A percentile compares a stretch with the other conserved stretches of the same genome.
Evolutionary conservation across 2,329 filamentous ascomycete genomes (phyloP).

Genomic region (Tolypocladium inflatum): DNA sequence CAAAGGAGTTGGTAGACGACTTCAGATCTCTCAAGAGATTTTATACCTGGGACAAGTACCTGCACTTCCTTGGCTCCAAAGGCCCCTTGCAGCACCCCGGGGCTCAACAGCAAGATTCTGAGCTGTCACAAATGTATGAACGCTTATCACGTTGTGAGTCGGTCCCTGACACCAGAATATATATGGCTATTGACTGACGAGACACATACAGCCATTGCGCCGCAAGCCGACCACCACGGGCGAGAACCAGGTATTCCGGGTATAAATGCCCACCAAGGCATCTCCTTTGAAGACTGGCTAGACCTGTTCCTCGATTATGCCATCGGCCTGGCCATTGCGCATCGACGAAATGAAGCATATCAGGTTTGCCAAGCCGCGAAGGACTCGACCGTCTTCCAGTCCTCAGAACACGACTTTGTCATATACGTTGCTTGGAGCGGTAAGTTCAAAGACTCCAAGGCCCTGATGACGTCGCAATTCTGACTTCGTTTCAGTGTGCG

Average conservation of each 20-base stretch:
- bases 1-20: constrained; percentile 50
- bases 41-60: constrained; percentile 57
- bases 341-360: constrained; percentile 65
- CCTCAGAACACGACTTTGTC: constrained; percentile 56
- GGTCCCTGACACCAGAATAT: not conserved
- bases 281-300: constrained; percentile 77
- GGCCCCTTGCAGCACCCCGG: constrained; percentile 10
- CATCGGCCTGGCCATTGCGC: constrained; percentile 59
- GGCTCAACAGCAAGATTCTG: constrained; percentile 24
- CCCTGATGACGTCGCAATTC: not conserved
- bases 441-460: constrained; percentile 27
- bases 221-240: constrained; percentile 4
- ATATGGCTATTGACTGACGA: constrained; percentile 4
- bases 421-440: constrained; percentile 71
- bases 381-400: constrained; percentile 75
- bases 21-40: constrained; percentile 55
- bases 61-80: constrained; percentile 41
- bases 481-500: constrained; percentile 52
- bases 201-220: constrained; percentile 6
- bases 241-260: not conserved
- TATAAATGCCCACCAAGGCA: constrained; percentile 52
- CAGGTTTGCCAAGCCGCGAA: constrained; percentile 68
- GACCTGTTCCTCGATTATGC: constrained; percentile 86
- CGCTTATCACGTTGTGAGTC: constrained; percentile 43
- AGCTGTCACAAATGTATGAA: constrained; percentile 46